Evolutionary conservation across 1,139 yeast genomes (phyloP).

Genomic region (Scheffersomyces cryptocercus): DNA sequence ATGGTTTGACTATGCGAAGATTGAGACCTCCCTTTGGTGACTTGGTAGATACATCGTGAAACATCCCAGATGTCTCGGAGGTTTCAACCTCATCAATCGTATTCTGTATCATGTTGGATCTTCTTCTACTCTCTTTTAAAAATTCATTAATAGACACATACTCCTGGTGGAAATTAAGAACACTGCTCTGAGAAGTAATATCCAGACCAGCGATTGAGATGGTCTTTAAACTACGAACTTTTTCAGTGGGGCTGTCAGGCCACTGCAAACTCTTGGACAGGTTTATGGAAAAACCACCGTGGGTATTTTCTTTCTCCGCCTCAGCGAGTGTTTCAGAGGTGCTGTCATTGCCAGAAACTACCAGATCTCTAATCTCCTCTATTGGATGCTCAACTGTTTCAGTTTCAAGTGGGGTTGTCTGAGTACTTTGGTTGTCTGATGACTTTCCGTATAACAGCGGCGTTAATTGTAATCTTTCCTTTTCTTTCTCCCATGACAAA

Average conservation of each 20-base stretch:
- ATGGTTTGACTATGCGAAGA: constrained; percentile 64
- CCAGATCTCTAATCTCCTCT: neutral
- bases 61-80: constrained; percentile 21
- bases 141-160: constrained; percentile 15
- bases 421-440: constrained; percentile 10
- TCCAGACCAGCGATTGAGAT: neutral
- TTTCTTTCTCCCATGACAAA: constrained; percentile 11
- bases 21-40: constrained; percentile 49
- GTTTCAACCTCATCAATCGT: constrained; percentile 12
- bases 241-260: neutral
- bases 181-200: neutral
- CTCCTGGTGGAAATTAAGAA: constrained; percentile 18
- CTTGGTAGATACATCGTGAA: constrained; percentile 17
- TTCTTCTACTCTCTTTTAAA: constrained; percentile 14
- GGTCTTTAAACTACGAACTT: neutral
- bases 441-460: neutral
- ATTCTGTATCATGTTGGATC: constrained; percentile 11
- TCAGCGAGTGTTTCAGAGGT: neutral
- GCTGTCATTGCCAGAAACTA: neutral
- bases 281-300: neutral
- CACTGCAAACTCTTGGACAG: neutral
- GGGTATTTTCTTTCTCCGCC: neutral
- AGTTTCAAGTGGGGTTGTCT: constrained; percentile 15
- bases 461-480: neutral
- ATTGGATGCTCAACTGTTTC: neutral